phyloP scores from a whole-genome alignment of 2,329 filamentous ascomycete genomes.

The Coniosporium uncinatum region DNA sequence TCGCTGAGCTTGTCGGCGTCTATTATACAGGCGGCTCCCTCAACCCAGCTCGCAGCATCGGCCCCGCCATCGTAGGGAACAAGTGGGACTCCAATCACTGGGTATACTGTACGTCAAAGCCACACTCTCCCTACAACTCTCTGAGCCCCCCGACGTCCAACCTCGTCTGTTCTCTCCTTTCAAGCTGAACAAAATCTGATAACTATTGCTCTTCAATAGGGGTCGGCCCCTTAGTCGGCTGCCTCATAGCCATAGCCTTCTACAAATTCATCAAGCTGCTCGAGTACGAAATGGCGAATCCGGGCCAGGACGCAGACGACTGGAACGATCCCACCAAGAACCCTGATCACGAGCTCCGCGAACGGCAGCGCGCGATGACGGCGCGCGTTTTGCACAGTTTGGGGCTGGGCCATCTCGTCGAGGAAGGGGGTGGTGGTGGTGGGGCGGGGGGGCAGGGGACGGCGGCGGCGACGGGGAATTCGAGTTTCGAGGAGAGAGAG shows the following conservation, averaged over 20 bases:
- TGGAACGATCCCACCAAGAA: conserved; percentile 3
- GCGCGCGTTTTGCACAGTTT: neutral
- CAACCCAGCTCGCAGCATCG: conserved; percentile 33
- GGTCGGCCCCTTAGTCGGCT: conserved; percentile 26
- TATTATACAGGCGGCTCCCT: conserved; percentile 35
- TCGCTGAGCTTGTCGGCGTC: conserved; percentile 43
- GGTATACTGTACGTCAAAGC: conserved; percentile 27
- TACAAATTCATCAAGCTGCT: conserved; percentile 31
- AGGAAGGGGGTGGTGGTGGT: too few relatives aligned
- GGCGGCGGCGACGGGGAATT: too few relatives aligned
- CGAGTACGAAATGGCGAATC: conserved; percentile 35
- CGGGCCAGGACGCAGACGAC: conserved; percentile 8
- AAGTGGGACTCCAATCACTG: conserved; percentile 32
- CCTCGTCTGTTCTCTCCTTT: conserved; percentile 3
- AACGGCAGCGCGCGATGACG: neutral
- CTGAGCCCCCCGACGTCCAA: neutral
- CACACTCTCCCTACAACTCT: neutral
- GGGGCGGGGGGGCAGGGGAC: too few relatives aligned
- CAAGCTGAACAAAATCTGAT: neutral
- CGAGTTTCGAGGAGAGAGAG: too few relatives aligned
- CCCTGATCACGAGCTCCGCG: neutral
- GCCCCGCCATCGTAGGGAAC: conserved; percentile 28
- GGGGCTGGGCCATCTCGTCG: neutral
- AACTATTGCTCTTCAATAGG: neutral
- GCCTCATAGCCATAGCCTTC: conserved; percentile 26